Percentiles rank a stretch among this genome's conserved stretches.
These are phyloP conservation scores for Pelargonium fulgidum DNA, from an alignment of 441 rosid species.

Conservation along the genomic window DNA sequence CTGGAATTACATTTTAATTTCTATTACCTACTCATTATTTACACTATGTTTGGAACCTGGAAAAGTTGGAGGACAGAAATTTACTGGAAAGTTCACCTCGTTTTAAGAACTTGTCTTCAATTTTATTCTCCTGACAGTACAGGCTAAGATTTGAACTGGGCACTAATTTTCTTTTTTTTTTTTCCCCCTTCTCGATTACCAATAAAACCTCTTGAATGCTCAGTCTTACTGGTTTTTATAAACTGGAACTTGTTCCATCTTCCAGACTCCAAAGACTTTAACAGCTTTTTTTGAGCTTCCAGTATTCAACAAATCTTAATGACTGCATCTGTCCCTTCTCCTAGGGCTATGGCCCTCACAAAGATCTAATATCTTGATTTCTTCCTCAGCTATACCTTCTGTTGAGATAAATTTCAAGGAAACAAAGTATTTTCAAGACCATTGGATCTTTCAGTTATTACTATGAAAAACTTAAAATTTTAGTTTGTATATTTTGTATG, in stretches of 20 bases:
- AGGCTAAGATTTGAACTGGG: background rate
- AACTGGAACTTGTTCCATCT: slow-evolving; percentile 4
- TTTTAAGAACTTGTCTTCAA: slow-evolving; percentile 3
- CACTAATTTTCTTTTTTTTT: background rate
- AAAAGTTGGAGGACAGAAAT: slow-evolving; percentile 2
- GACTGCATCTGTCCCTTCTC: background rate
- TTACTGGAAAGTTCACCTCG: background rate
- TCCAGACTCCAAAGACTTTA: slow-evolving; percentile 3
- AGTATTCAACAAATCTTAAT: background rate
- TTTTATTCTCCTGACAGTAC: slow-evolving; percentile 4
- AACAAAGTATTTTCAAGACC: slow-evolving; percentile 2
- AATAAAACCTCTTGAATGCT: background rate
- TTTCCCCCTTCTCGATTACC: background rate
- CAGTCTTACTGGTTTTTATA: background rate
- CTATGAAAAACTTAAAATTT: slow-evolving; percentile 3
- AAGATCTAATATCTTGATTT: background rate
- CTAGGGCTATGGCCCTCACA: background rate
- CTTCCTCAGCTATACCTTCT: background rate
- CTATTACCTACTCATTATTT: background rate
- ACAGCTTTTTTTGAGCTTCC: background rate
- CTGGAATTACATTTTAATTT: background rate
- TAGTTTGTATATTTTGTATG: background rate
- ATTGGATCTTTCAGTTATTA: slow-evolving; percentile 9
- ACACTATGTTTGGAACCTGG: background rate
- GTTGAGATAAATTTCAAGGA: background rate